A percentile compares a stretch with the other conserved stretches of the same genome.
These are phyloP conservation scores for Acanthamoeba pearcei DNA, from an alignment of 208 protist genomes.

Conservation along the genomic window DNA sequence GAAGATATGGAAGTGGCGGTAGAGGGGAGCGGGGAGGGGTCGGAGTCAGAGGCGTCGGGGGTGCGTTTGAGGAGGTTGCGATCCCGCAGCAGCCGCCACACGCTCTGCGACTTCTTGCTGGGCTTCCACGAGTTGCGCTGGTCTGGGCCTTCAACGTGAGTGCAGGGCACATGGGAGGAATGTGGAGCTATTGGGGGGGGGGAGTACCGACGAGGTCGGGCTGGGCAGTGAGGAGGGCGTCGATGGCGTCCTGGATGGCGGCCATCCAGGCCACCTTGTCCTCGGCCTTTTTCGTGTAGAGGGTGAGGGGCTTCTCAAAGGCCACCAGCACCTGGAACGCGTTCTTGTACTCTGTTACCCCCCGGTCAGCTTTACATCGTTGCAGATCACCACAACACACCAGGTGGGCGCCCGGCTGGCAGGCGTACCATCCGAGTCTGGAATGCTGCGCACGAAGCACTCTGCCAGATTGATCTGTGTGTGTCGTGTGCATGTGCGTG, in stretches of 20 bases:
- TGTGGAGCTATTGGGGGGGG: neutral
- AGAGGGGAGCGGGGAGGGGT: neutral
- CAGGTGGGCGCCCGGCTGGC: too few relatives aligned
- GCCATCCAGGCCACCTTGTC: slow-evolving; percentile 48
- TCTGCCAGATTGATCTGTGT: neutral
- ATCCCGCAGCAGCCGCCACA: slow-evolving; percentile 28
- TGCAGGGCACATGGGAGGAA: too few relatives aligned
- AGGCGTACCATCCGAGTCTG: neutral
- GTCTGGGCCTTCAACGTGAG: neutral
- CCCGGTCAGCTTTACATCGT: too few relatives aligned
- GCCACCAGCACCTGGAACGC: slow-evolving; percentile 18
- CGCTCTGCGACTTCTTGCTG: slow-evolving; percentile 22
- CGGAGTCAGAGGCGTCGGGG: neutral
- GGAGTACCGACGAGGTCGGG: neutral
- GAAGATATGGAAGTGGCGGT: neutral
- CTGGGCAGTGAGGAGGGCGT: neutral
- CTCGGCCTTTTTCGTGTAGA: slow-evolving; percentile 24
- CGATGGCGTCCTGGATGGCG: slow-evolving; percentile 48
- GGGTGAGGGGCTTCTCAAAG: neutral
- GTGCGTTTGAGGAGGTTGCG: neutral
- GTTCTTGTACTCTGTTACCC: slow-evolving; percentile 16
- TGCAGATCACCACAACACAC: too few relatives aligned
- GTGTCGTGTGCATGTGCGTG: neutral
- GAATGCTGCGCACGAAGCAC: neutral
- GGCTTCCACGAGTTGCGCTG: slow-evolving; percentile 33